Base-by-base conservation (phyloP, 1,284 basidiomycete species). In the Cerrena zonata region DNA sequence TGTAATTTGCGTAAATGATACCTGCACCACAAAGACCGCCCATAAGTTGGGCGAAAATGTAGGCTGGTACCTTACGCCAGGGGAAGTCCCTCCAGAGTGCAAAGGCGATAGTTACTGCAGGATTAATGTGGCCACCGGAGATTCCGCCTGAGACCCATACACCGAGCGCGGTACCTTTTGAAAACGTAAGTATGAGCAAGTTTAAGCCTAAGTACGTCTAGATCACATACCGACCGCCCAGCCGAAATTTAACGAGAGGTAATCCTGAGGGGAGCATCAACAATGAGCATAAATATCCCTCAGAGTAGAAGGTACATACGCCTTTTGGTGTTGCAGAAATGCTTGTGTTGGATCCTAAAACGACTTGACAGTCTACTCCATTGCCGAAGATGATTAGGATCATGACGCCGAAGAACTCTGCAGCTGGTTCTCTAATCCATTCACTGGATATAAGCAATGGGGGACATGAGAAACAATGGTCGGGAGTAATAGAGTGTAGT, bases 101-200 rank as follows among this genome's bases (percentile, higher is more conserved):
- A 42, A 90, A 60, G 4, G 81, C 74, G 34, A 91, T 60, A 2
- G 89, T 91, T 12, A 89, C 86, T 22, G 85, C 86, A 41, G 87
- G 88, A 60, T 90, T 90, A 56, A 89, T 78, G 61, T 90, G 87
- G 27, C 86, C 88, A 18, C 87, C 86, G 44, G 85, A 86, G 51
- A 86, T 77, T 43, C 80, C 80, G 46, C 72, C 76, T 12, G 77
- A 76, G 4, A 80, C 69, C 83, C 83, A 88, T 2, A 83, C 83
- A 38, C 84, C 86, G 59, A 89, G 69, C 5, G 79, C 77, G 2
- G 71, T 60, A 24, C 74, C 74, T 76, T 47, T 23, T n/a, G n/a
- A n/a, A 13, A 40, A 1, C 23, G 41, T 15, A 19, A 46, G 30
- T 40, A 21, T 13, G 19, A 38, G 36, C 5, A 22, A 2, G 18